phyloP scores from a whole-genome alignment of 2,329 filamentous ascomycete species.

The Albifimbria verrucaria region DNA sequence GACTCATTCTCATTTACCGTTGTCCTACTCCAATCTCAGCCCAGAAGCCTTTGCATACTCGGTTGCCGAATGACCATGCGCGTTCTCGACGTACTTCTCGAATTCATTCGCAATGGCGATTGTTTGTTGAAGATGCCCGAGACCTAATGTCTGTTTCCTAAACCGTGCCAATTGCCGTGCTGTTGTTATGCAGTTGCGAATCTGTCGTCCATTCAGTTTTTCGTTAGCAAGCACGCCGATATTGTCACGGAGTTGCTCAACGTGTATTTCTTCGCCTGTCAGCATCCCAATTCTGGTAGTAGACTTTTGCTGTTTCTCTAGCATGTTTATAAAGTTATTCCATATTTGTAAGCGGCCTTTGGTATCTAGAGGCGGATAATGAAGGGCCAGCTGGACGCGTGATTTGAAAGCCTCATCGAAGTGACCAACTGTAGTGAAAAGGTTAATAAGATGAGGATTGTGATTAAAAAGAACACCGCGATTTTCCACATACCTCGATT shows the following conservation, averaged over 20 bases:
- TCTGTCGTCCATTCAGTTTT: slow-evolving; percentile 36
- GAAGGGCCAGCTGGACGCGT: slow-evolving; percentile 27
- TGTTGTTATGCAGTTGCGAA: slow-evolving; percentile 29
- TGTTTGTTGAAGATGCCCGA: not conserved
- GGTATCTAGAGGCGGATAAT: slow-evolving; percentile 21
- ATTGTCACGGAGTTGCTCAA: not conserved
- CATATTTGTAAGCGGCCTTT: slow-evolving; percentile 21
- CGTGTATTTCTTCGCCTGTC: not conserved
- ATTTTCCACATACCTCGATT: slow-evolving; percentile 24
- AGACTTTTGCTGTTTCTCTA: not conserved
- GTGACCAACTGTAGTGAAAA: slow-evolving; percentile 15
- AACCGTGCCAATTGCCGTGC: slow-evolving; percentile 4
- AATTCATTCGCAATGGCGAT: not conserved
- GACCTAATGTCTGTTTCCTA: not conserved
- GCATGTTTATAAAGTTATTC: slow-evolving; percentile 20
- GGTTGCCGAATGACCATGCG: not conserved
- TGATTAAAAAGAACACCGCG: too few relatives aligned
- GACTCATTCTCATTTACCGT: not conserved
- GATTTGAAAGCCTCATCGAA: slow-evolving; percentile 33
- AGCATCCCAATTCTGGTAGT: not conserved
- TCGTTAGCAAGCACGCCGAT: slow-evolving; percentile 25
- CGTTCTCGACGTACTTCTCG: not conserved
- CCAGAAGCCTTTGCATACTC: not conserved
- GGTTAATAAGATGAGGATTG: too few relatives aligned
- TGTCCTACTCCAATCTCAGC: not conserved